Evolutionary conservation across 2,329 filamentous ascomycete genomes (phyloP), one percentile per base, ranked within the genome.

Genomic region (Metarhizium sp.): DNA sequence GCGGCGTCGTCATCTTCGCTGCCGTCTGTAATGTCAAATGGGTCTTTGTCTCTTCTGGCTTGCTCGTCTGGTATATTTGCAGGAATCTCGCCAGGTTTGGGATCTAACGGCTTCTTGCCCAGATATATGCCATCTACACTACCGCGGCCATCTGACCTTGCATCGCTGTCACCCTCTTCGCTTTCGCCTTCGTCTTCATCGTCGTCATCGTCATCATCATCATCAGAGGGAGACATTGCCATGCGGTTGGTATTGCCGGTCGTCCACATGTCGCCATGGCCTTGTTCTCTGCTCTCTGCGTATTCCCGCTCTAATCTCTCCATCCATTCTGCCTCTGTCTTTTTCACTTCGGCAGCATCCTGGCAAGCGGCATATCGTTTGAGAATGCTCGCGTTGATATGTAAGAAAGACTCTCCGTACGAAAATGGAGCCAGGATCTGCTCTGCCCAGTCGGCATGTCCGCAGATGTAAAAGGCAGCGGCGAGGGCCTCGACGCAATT

Each of bases 401-500:
- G 84, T 29, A 99, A 71, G 66, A 99, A 99, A 0, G 90, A 85
- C 56, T 84, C 75, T 0, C 94, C 94, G 66, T 99, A 99, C 2
- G 86, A 86, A 65, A 99, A 99, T 2, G 89, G 87, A 60, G 82
- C 82, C 32, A 99, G 73, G 1, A 95, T 84, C 59, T 90, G 82
- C 66, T 87, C 84, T 0, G 94, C 92, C 94, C 94, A 99, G 52
- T 96, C 92, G 6, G 81, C 70, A 65, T 94, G 90, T 4, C 94
- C 90, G 64, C 92, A 97, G 60, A 99, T 99, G 65, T 82, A 89
- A 67, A 95, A 99, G 25, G 89, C 90, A 3, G 94, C 92, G 0
- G 91, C 94, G 50, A 99, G 77, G 4, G 94, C 94, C 75, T 99
- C 94, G 34, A 91, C 94, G 64, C 94, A 99, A 71, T 99, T 99